Evolutionary conservation across 306 rosid species (phyloP), one percentile per base, ranked within the genome.

Genomic region (Trifolium fragiferum): DNA sequence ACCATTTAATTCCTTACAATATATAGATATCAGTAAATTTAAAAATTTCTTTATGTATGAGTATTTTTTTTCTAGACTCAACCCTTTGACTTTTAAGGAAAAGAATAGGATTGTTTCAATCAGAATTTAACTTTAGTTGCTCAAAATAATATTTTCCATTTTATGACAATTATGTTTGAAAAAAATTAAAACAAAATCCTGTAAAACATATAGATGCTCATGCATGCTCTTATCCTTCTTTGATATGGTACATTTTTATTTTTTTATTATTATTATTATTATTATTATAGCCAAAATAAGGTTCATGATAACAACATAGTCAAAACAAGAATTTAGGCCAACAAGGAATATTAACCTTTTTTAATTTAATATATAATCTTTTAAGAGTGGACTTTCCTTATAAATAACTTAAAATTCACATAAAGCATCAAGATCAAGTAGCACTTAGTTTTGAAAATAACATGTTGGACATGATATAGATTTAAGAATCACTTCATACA

Each of bases 231-330:
- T 66, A 58, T 51, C 23, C 76, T 21, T 18, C 27, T 70, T 33
- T 44, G 70, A 66, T 46, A 21, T 62, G 61, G 30, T 51, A 32
- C 62, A 37, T 38, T 10, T n/a, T n/a, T n/a, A n/a, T n/a, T n/a
- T n/a, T n/a, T n/a, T n/a, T n/a, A n/a, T n/a, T n/a, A n/a, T n/a
- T n/a, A n/a, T n/a, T n/a, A n/a, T n/a, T n/a, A n/a, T n/a, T 23
- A 10, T 63, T 23, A 8, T 18, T 53, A 20, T 21, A 10, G 54
- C 18, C 27, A 35, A 51, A 35, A 59, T 20, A 62, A 65, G 33
- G 23, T 55, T 65, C 25, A 47, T 15, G 70, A 67, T 74, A 59
- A 74, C 65, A 69, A 70, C 67, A 71, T 49, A 41, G 77, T 79
- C 81, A 40, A 62, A 64, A 43, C 19, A 49, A 33, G 68, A 75